These are phyloP conservation scores for Ogataea thermomethanolica DNA, from an alignment of 805 yeast genomes.

Conservation along the genomic window DNA sequence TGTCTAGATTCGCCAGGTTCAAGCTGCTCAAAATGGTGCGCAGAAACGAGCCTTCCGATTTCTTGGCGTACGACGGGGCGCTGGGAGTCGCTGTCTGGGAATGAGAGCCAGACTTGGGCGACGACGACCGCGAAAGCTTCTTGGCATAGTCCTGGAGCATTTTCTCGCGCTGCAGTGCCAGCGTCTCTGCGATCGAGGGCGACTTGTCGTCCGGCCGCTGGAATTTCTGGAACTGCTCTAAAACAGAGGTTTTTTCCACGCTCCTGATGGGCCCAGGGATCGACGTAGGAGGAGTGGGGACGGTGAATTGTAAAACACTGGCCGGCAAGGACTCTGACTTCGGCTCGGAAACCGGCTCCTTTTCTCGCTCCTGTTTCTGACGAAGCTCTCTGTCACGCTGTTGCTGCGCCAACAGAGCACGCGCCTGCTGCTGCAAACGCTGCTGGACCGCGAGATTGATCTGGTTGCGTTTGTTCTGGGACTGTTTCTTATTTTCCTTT, in stretches of 20 bases:
- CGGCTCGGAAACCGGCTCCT: constrained; percentile 3
- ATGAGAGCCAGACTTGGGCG: not conserved
- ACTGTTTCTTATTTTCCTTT: constrained; percentile 3
- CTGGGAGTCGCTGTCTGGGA: not conserved
- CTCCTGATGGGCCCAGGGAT: constrained; percentile 8
- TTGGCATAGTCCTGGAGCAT: constrained; percentile 28
- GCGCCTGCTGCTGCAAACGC: constrained; percentile 20
- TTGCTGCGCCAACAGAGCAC: constrained; percentile 16
- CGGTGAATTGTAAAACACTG: constrained; percentile 15
- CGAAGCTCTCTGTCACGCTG: constrained; percentile 19
- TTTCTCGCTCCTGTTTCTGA: constrained; percentile 11
- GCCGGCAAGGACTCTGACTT: constrained; percentile 11
- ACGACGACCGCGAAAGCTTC: constrained; percentile 1
- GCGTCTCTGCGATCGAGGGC: constrained; percentile 56
- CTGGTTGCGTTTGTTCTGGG: constrained; percentile 6
- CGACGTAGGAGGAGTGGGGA: constrained; percentile 15
- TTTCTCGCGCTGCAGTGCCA: constrained; percentile 50
- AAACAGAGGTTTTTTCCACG: constrained; percentile 7
- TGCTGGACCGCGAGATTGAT: constrained; percentile 28
- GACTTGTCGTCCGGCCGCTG: constrained; percentile 25
- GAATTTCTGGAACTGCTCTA: constrained; percentile 21
- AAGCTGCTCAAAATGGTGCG: constrained; percentile 13
- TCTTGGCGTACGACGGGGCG: constrained; percentile 6
- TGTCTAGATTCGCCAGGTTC: constrained; percentile 10
- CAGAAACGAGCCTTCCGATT: constrained; percentile 15